Evolutionary conservation across 306 rosid genomes (phyloP).

Genomic region (Lathyrus aphaca): DNA sequence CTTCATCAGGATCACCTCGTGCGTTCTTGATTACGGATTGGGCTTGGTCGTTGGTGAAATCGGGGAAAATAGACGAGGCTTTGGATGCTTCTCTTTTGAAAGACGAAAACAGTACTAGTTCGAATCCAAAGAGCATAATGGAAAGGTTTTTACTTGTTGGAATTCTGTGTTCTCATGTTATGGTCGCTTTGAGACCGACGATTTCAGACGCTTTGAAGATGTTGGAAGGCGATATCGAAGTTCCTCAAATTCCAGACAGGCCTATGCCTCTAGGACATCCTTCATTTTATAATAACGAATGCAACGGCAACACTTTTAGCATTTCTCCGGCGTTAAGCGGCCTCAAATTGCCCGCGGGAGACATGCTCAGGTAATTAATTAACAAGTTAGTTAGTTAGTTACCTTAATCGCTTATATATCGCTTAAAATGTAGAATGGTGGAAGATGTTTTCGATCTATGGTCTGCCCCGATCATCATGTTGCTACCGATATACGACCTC

Average conservation of each 20-base stretch:
- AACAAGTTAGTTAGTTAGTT: conserved; percentile 21
- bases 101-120: conserved; percentile 51
- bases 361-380: conserved; percentile 91
- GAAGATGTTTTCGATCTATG: conserved; percentile 15
- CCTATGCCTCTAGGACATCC: conserved; percentile 97
- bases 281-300: conserved; percentile 44
- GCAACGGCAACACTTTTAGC: conserved; percentile 57
- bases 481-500: too few relatives aligned
- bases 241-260: conserved; percentile 86
- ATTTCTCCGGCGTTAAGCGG: conserved; percentile 79
- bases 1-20: conserved; percentile 61
- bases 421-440: conserved; percentile 17
- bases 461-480: neutral
- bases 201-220: conserved; percentile 87
- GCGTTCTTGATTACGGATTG: conserved; percentile 92
- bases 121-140: conserved; percentile 89
- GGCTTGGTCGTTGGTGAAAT: conserved; percentile 92
- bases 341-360: conserved; percentile 59
- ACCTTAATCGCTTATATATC: conserved; percentile 20
- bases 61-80: conserved; percentile 67
- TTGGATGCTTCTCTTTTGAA: conserved; percentile 59
- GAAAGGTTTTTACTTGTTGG: conserved; percentile 87
- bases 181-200: conserved; percentile 95
- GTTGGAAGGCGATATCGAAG: conserved; percentile 95
- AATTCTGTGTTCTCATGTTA: conserved; percentile 86